Base-by-base conservation (phyloP, 768 basidiomycete genomes). In the Russula virescens region DNA sequence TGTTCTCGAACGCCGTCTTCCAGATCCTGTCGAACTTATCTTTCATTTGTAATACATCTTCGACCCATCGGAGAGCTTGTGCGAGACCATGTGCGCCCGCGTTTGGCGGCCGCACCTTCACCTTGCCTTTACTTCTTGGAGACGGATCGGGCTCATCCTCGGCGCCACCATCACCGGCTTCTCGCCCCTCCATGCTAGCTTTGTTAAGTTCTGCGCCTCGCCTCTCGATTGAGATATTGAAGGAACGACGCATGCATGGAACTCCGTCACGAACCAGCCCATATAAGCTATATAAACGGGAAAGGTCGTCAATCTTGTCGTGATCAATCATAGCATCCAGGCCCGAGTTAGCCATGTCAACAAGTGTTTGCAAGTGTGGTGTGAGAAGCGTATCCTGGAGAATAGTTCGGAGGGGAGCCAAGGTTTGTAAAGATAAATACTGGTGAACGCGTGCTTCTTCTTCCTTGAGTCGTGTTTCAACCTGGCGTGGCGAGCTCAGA, bases 41-140 rank as follows among this genome's bases (percentile, higher is more conserved):
- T 74, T 98, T 98, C 59, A 98, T 78, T 63, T 87, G 85, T 14
- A 99, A 78, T 18, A 97, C 88, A 67, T 88, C 86, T 72, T 96
- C 87, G 0, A 98, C 96, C 97, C 97, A 99, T 71, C 84, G 86
- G 58, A 96, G 75, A 5, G 96, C 97, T 31, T 83, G 69, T 14
- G 76, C 72, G 23, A 86, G 73, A 0, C 85, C 76, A 60, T 86
- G 81, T 9, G 77, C 70, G 9, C 68, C 76, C 7, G 75, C 74
- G 62, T 76, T 69, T 46, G 75, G 68, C 42, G 71, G 68, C 35
- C 75, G 73, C n/a, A 62, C 73, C 60, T 78, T 81, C 63, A 71
- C 77, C 74, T 81, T 87, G 26, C 77, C 80, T 76, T 81, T 91
- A 58, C 74, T 80, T 68, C 78, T 81, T 64, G 68, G 65, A 13